Evolutionary conservation across 768 basidiomycete species (phyloP).

Genomic region (Plicaturopsis crispa): DNA sequence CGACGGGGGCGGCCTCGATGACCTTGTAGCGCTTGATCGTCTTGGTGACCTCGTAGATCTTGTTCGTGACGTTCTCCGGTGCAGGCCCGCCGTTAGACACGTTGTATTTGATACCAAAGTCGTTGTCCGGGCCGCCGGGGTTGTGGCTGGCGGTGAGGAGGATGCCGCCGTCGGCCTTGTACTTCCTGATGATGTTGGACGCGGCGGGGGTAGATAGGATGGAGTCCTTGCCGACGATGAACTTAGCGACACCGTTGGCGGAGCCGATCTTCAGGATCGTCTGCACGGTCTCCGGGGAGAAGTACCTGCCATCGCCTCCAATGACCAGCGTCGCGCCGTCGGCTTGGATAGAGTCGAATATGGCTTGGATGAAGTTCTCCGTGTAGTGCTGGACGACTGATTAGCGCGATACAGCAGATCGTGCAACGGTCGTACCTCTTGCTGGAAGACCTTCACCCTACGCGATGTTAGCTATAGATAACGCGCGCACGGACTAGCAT

Average conservation of each 20-base stretch:
- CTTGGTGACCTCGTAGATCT: conserved; percentile 90
- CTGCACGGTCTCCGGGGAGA: conserved; percentile 78
- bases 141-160: conserved; percentile 96
- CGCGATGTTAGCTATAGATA: conserved; percentile 3
- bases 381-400: conserved; percentile 80
- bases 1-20: conserved; percentile 71
- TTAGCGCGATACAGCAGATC: conserved; percentile 9
- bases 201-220: conserved; percentile 98
- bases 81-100: conserved; percentile 96
- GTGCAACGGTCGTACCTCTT: conserved; percentile 52
- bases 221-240: conserved; percentile 86
- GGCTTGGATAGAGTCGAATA: conserved; percentile 82
- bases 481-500: background rate
- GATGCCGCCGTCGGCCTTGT: conserved; percentile 96
- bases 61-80: conserved; percentile 92
- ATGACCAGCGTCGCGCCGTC: conserved; percentile 83
- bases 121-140: conserved; percentile 95
- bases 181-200: conserved; percentile 91
- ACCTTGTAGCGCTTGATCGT: conserved; percentile 79
- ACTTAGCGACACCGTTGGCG: conserved; percentile 85
- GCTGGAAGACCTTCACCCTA: conserved; percentile 98
- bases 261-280: conserved; percentile 91
- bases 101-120: conserved; percentile 99
- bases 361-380: conserved; percentile 96
- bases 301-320: conserved; percentile 96